Evolutionary conservation across 106 monocot genomes (phyloP).

Genomic region (Acanthochlamys bracteata): DNA sequence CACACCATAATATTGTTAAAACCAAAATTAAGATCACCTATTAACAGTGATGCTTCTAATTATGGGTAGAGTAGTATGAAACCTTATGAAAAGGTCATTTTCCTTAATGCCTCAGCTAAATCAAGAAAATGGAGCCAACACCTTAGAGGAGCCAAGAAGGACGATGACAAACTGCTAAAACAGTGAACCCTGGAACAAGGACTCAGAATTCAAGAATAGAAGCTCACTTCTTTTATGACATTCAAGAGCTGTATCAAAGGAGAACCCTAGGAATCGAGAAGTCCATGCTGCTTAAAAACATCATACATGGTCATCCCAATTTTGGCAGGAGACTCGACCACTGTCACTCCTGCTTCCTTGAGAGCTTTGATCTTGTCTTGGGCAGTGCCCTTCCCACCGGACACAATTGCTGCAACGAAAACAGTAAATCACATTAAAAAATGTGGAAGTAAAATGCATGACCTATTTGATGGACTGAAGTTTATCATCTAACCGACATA

Average conservation of each 20-base stretch:
- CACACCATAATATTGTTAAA: too few relatives aligned
- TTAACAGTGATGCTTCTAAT: too few relatives aligned
- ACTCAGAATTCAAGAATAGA: too few relatives aligned
- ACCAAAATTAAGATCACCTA: too few relatives aligned
- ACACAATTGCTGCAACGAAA: slow-evolving; percentile 68
- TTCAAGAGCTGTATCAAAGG: neutral
- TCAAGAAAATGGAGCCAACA: too few relatives aligned
- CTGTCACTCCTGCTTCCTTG: slow-evolving; percentile 76
- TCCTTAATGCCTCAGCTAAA: too few relatives aligned
- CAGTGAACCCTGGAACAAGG: too few relatives aligned
- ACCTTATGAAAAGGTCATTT: too few relatives aligned
- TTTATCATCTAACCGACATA: neutral
- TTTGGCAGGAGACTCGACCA: slow-evolving; percentile 92
- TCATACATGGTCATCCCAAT: slow-evolving; percentile 78
- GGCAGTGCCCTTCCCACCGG: slow-evolving; percentile 91
- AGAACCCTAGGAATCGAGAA: slow-evolving; percentile 32
- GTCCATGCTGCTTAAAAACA: slow-evolving; percentile 67
- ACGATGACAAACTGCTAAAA: too few relatives aligned
- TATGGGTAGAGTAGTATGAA: too few relatives aligned
- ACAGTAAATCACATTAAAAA: neutral
- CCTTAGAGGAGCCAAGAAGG: too few relatives aligned
- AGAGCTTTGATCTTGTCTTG: slow-evolving; percentile 92
- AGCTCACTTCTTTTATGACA: neutral
- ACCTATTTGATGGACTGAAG: neutral
- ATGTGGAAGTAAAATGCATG: neutral